Evolutionary conservation across 2,329 filamentous ascomycete species (phyloP).

Genomic region (Aureobasidium melanogenum): DNA sequence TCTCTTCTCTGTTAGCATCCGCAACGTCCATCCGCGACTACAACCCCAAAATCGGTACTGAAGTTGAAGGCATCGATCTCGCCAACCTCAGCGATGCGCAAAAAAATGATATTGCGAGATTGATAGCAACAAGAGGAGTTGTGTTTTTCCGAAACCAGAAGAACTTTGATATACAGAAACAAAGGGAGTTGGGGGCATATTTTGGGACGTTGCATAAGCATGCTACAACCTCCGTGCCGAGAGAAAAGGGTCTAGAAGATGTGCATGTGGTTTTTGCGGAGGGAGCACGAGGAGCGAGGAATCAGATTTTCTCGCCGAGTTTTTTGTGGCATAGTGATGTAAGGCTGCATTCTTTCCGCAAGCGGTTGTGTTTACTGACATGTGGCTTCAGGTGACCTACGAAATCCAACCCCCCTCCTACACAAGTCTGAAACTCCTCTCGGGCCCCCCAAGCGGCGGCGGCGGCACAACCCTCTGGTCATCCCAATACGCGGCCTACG

Average conservation of each 20-base stretch:
- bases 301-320: constrained; percentile 44
- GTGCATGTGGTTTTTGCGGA: constrained; percentile 49
- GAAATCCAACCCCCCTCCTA: constrained; percentile 50
- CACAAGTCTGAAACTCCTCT: constrained; percentile 46
- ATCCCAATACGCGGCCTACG: constrained; percentile 49
- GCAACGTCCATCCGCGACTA: constrained; percentile 50
- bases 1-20: constrained; percentile 42
- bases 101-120: constrained; percentile 45
- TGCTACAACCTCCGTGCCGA: constrained; percentile 32
- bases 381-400: constrained; percentile 40
- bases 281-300: constrained; percentile 43
- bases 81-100: constrained; percentile 42
- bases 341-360: not conserved
- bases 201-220: constrained; percentile 14
- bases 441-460: constrained; percentile 45
- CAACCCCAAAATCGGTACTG: constrained; percentile 48
- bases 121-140: constrained; percentile 47
- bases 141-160: constrained; percentile 49
- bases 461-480: constrained; percentile 34
- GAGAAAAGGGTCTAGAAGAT: constrained; percentile 42
- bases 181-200: constrained; percentile 15
- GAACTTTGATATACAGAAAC: constrained; percentile 39
- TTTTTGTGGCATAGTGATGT: constrained; percentile 47
- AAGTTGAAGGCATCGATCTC: constrained; percentile 43
- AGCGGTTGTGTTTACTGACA: not conserved